Conservation (phyloP, 805 yeast species). For the Candida boleticola region DNA sequence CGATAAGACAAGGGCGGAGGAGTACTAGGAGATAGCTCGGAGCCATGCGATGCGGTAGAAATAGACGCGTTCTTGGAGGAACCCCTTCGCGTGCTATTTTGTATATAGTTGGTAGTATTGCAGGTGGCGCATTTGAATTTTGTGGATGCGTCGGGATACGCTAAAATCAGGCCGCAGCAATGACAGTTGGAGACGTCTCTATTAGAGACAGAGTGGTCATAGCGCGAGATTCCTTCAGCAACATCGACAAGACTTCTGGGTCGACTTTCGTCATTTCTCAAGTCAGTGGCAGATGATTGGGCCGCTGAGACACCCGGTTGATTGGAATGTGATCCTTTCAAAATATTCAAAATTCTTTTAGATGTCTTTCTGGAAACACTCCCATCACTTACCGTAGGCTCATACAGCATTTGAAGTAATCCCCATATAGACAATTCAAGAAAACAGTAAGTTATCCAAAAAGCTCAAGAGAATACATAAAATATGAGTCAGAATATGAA, state of each 20-base stretch:
- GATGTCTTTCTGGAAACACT: not conserved
- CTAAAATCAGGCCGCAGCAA: slow-evolving; percentile 37
- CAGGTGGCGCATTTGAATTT: slow-evolving; percentile 64
- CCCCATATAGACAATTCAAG: too few species aligned
- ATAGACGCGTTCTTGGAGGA: not conserved
- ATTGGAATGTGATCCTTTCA: not conserved
- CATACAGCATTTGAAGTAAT: too few species aligned
- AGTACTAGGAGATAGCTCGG: not conserved
- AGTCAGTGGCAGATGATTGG: too few species aligned
- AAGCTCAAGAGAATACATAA: too few species aligned
- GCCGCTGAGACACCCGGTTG: too few species aligned
- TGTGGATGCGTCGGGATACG: slow-evolving; percentile 23
- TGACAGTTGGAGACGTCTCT: slow-evolving; percentile 26
- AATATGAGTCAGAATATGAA: too few species aligned
- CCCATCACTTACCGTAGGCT: too few species aligned
- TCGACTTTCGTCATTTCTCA: too few species aligned
- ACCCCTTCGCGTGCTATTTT: not conserved
- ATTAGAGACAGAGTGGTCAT: not conserved
- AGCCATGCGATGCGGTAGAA: not conserved
- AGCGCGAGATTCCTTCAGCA: too few species aligned
- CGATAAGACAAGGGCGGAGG: slow-evolving; percentile 27
- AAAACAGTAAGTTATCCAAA: too few species aligned
- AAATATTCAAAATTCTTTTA: not conserved
- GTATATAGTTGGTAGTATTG: slow-evolving; percentile 42
- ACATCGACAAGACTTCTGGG: too few species aligned